Evolutionary conservation across 2,329 filamentous ascomycete species (phyloP).

Genomic region (Pestalotiopsis sp.): DNA sequence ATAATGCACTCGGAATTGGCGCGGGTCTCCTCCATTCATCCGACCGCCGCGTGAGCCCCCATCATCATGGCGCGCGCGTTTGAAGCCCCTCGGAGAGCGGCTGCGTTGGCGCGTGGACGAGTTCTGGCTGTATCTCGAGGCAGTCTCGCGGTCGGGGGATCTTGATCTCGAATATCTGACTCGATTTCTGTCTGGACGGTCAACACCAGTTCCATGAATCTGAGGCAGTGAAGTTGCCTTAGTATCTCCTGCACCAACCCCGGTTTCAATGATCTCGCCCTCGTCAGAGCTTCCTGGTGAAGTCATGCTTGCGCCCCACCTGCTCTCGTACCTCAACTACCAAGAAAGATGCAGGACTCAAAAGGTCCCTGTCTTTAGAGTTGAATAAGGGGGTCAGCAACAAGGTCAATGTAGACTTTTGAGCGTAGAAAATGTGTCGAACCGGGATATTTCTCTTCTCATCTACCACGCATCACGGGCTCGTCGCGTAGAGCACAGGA

Average conservation of each 20-base stretch:
- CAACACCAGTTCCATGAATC: constrained; percentile 81
- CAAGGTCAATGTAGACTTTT: constrained; percentile 20
- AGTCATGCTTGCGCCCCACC: constrained; percentile 24
- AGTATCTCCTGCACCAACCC: constrained; percentile 52
- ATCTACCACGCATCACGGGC: constrained; percentile 27
- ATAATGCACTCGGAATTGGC: constrained; percentile 64
- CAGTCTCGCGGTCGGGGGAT: constrained; percentile 51
- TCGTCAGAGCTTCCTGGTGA: constrained; percentile 71
- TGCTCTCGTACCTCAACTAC: constrained; percentile 27
- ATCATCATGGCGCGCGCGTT: constrained; percentile 67
- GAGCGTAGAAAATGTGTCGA: constrained; percentile 35
- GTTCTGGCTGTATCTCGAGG: constrained; percentile 41
- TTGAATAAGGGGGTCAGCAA: constrained; percentile 29
- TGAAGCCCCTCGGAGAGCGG: constrained; percentile 66
- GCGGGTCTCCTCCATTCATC: constrained; percentile 51
- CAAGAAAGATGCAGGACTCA: constrained; percentile 17
- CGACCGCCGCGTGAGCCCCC: constrained; percentile 45
- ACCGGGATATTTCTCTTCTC: constrained; percentile 33
- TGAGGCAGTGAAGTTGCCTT: constrained; percentile 89
- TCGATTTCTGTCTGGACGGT: constrained; percentile 85
- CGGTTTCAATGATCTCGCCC: constrained; percentile 80
- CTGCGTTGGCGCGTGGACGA: constrained; percentile 50
- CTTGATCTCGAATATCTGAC: constrained; percentile 56
- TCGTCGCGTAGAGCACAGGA: constrained; percentile 11
- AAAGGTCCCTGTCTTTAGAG: constrained; percentile 25